Conservation (phyloP, 2,329 filamentous ascomycete species). For the Fusarium humuli region DNA sequence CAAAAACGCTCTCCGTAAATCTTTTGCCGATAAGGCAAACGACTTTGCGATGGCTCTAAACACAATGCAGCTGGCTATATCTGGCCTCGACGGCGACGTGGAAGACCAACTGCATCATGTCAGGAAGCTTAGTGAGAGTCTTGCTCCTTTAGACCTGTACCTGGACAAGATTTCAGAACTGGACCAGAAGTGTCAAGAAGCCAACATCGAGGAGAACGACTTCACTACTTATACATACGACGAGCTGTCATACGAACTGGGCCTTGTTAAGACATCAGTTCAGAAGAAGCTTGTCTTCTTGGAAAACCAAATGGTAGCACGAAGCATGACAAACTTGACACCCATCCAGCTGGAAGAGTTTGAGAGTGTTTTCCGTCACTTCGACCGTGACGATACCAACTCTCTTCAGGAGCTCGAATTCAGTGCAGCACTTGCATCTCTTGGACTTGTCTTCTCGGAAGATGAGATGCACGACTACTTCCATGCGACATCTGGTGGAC, state of each 20-base stretch:
- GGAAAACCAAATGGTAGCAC: slow-evolving; percentile 97
- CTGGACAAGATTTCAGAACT: slow-evolving; percentile 87
- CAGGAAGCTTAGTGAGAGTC: slow-evolving; percentile 82
- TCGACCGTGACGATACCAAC: slow-evolving; percentile 93
- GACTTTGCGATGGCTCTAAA: slow-evolving; percentile 96
- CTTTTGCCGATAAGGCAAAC: slow-evolving; percentile 97
- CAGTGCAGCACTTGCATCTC: slow-evolving; percentile 91
- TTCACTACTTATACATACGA: slow-evolving; percentile 99
- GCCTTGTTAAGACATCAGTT: slow-evolving; percentile 89
- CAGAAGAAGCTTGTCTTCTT: slow-evolving; percentile 97
- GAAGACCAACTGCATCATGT: slow-evolving; percentile 95
- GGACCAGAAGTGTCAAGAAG: slow-evolving; percentile 90
- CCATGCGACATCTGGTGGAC: slow-evolving; percentile 82
- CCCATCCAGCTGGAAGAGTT: slow-evolving; percentile 99
- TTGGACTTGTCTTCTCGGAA: slow-evolving; percentile 96
- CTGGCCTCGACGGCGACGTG: slow-evolving; percentile 95
- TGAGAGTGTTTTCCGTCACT: slow-evolving; percentile 97
- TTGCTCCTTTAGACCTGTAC: slow-evolving; percentile 91
- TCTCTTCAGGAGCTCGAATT: slow-evolving; percentile 94
- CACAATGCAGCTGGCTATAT: slow-evolving; percentile 93
- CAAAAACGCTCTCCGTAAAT: slow-evolving; percentile 91
- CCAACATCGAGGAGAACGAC: slow-evolving; percentile 99
- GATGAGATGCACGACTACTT: slow-evolving; percentile 99
- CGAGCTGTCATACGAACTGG: slow-evolving; percentile 92
- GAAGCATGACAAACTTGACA: slow-evolving; percentile 98